A percentile compares a stretch with the other conserved stretches of the same genome.
Conservation (phyloP, 306 rosid genomes). For the Vachellia pachyceras region DNA sequence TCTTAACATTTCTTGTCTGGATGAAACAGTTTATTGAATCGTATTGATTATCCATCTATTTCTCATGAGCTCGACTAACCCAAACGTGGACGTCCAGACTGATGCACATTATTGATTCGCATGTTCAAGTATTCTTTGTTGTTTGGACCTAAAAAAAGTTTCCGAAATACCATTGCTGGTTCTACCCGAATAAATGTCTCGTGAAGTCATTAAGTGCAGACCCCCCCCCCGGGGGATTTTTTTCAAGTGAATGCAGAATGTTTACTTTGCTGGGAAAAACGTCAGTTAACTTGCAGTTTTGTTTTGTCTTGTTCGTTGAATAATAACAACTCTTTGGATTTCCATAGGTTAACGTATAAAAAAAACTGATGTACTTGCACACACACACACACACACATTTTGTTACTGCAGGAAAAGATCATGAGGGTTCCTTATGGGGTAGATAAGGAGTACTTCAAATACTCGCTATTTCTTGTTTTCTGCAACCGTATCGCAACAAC, state of each 20-base stretch:
- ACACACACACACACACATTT: no score
- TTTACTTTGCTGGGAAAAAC: not conserved
- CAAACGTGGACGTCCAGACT: not conserved
- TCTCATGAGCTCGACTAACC: no score
- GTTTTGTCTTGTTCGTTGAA: not conserved
- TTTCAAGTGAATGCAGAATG: no score
- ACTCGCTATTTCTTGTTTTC: constrained; percentile 88
- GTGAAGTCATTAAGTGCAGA: no score
- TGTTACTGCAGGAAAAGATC: constrained; percentile 86
- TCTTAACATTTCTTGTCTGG: not conserved
- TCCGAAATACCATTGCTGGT: not conserved
- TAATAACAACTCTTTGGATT: constrained; percentile 23
- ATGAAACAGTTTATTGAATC: no score
- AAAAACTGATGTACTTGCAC: not conserved
- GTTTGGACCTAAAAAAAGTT: not conserved
- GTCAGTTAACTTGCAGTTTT: no score
- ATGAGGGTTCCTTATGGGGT: constrained; percentile 92
- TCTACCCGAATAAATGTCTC: no score
- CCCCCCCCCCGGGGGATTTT: no score
- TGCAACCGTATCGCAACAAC: constrained; percentile 94
- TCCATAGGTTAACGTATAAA: constrained; percentile 11
- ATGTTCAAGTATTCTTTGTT: not conserved
- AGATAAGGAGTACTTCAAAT: constrained; percentile 72
- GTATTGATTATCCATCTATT: no score
- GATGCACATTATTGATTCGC: not conserved